Base-by-base conservation (phyloP, 139 green algal species). In the Volvox africanus region DNA sequence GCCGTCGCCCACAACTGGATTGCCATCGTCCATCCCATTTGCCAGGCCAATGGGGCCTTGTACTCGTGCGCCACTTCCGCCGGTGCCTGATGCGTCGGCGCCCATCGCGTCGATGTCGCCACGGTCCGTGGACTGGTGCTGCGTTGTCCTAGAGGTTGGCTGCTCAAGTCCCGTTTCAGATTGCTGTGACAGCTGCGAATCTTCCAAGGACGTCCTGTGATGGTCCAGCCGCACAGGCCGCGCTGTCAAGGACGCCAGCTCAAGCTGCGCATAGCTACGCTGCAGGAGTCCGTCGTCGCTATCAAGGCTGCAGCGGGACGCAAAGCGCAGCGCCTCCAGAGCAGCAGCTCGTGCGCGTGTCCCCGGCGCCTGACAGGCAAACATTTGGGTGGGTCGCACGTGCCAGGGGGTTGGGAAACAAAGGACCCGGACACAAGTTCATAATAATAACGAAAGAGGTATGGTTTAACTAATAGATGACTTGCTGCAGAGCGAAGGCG, bases 261-360 rank as follows among this genome's bases (percentile, higher is more conserved):
- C 76, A 61, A 91, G 87, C 19, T 32, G 87, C 24, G 33, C 76
- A 77, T 91, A 91, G 76, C 76, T 86, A 35, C 87, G 87, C 61
- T 67, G 61, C 87, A 91, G 17, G n/a, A 79, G 61, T 21, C 76
- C 87, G 26, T 79, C 61, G 61, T 85, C 87, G 71, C 21, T 62
- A 69, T 89, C 84, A n/a, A 69, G 14, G 36, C 36, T 55, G 68
- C 1, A 17, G 62, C 33, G 82, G 33, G 28, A 61, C 17, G 78
- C 78, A 33, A 61, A 16, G 35, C 37, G 37, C 37, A 67, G 78
- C 17, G 81, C 81, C 30, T 50, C 61, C 6, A 55, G 28, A 19
- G 82, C 82, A 13, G 83, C 83, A 16, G 35, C 83, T 1, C 83
- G 26, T 16, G 65, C 36, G 0, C 83, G 83, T 3, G 83, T 65